Evolutionary conservation across 805 yeast species (phyloP).

Genomic region (Candida pseudoglaebosa): DNA sequence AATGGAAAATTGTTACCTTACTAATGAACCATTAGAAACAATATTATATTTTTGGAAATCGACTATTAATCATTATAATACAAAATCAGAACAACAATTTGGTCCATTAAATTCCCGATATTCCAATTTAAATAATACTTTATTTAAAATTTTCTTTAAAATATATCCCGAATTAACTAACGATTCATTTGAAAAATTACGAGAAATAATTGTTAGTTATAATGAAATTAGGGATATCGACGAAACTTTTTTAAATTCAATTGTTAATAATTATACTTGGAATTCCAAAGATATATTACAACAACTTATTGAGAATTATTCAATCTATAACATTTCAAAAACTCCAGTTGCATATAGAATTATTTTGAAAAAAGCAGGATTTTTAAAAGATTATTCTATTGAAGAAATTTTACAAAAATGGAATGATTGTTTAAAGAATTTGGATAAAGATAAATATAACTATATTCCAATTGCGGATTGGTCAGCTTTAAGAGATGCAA

Average conservation of each 20-base stretch:
- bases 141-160: constrained; percentile 65
- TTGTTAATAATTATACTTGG: constrained; percentile 68
- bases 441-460: constrained; percentile 52
- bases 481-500: constrained; percentile 79
- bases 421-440: constrained; percentile 44
- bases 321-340: constrained; percentile 51
- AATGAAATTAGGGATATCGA: constrained; percentile 57
- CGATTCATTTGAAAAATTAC: constrained; percentile 55
- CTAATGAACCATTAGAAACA: constrained; percentile 53
- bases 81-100: background rate
- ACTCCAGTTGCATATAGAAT: constrained; percentile 73
- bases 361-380: constrained; percentile 67
- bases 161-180: constrained; percentile 47
- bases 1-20: constrained; percentile 55
- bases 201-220: constrained; percentile 53
- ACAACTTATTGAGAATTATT: constrained; percentile 58
- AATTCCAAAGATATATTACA: constrained; percentile 60
- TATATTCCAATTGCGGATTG: constrained; percentile 81
- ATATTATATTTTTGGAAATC: constrained; percentile 61
- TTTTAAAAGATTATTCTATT: constrained; percentile 47
- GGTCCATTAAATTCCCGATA: constrained; percentile 62
- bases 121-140: constrained; percentile 65
- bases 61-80: constrained; percentile 50
- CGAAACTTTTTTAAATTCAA: constrained; percentile 78
- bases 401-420: constrained; percentile 55